phyloP scores from a whole-genome alignment of 2,329 filamentous ascomycete genomes.

The Arthrobotrys sinensis region DNA sequence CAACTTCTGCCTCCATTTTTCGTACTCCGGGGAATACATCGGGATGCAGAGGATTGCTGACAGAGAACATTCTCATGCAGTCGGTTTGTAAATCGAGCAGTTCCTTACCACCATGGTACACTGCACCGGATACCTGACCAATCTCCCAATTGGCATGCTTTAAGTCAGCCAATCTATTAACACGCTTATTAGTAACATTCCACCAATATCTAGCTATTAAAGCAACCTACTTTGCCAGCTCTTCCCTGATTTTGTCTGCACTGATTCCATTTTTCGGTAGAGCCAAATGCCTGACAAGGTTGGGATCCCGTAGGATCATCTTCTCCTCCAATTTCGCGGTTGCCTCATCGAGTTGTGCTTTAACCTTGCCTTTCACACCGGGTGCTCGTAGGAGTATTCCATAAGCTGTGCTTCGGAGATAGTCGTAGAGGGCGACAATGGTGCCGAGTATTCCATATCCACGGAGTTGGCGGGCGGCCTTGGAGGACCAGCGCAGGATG shows the following conservation, averaged over 20 bases:
- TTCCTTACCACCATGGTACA: constrained; percentile 92
- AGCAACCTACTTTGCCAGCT: constrained; percentile 75
- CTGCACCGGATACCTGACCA: constrained; percentile 91
- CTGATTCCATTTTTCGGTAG: constrained; percentile 89
- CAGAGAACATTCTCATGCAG: constrained; percentile 93
- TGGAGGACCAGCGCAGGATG: constrained; percentile 84
- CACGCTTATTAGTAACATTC: not conserved
- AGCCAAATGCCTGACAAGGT: constrained; percentile 79
- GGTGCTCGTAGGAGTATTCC: constrained; percentile 88
- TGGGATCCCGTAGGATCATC: constrained; percentile 81
- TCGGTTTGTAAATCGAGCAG: constrained; percentile 88
- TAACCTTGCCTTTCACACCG: constrained; percentile 87
- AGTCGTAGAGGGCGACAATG: constrained; percentile 79
- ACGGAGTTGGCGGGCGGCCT: constrained; percentile 84
- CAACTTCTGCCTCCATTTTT: constrained; percentile 99
- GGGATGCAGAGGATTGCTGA: constrained; percentile 95
- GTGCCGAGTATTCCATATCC: constrained; percentile 90
- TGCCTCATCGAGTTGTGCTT: constrained; percentile 85
- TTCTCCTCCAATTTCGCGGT: constrained; percentile 86
- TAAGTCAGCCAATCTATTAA: constrained; percentile 77
- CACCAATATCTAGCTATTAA: not conserved
- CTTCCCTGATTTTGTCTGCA: constrained; percentile 81
- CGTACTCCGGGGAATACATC: constrained; percentile 97
- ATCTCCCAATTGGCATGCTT: constrained; percentile 98
- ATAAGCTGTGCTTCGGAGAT: constrained; percentile 81